Conservation (phyloP, 345 rosid species). For the Sonneratia alba region DNA sequence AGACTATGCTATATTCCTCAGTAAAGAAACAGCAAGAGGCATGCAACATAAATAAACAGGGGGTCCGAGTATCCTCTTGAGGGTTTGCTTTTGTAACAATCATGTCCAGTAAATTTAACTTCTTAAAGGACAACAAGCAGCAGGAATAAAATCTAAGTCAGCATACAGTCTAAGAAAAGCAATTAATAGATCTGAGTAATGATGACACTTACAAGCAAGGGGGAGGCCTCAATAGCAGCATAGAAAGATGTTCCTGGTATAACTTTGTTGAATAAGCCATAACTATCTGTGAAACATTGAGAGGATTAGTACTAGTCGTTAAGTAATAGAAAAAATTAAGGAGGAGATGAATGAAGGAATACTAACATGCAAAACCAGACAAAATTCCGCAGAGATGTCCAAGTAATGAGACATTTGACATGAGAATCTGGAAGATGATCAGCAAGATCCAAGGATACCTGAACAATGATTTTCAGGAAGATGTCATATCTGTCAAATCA, state of each 20-base stretch:
- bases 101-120: neutral
- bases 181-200: neutral
- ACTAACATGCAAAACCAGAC: conserved; percentile 90
- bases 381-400: conserved; percentile 95
- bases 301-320: neutral
- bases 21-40: neutral
- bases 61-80: neutral
- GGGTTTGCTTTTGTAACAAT: neutral
- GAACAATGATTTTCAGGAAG: conserved; percentile 15
- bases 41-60: neutral
- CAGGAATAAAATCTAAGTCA: neutral
- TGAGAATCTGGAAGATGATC: conserved; percentile 70
- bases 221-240: conserved; percentile 62
- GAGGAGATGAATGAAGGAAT: conserved; percentile 12
- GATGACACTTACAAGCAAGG: conserved; percentile 64
- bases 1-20: neutral
- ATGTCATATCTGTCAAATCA: neutral
- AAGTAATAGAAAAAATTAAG: neutral
- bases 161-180: neutral
- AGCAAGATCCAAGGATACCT: conserved; percentile 88
- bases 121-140: neutral
- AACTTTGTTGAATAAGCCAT: conserved; percentile 71
- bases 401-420: conserved; percentile 88
- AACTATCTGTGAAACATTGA: conserved; percentile 45
- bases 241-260: conserved; percentile 80